These are phyloP conservation scores for Posidonia oceanica DNA, from an alignment of 116 monocot genomes.

Conservation along the genomic window DNA sequence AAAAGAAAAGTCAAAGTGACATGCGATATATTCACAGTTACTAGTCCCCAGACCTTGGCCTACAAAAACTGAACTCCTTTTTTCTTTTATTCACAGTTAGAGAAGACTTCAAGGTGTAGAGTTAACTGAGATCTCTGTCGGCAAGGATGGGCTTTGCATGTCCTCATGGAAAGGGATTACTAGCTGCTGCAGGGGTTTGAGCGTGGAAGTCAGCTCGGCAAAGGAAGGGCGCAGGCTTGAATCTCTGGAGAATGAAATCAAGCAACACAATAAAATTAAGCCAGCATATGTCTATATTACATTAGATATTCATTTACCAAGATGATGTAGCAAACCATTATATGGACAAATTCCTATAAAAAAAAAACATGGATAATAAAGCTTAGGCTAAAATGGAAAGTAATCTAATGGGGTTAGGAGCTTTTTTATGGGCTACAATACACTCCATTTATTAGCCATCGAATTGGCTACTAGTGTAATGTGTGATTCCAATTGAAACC, in stretches of 20 bases:
- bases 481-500: too few species aligned
- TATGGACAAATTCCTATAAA: background rate
- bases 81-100: slow-evolving; percentile 15
- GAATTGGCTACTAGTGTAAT: too few species aligned
- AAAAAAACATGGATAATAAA: background rate
- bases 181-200: slow-evolving; percentile 67
- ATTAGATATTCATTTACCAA: background rate
- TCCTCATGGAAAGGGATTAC: slow-evolving; percentile 46
- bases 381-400: background rate
- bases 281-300: background rate
- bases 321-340: background rate
- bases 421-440: too few species aligned
- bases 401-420: too few species aligned
- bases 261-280: background rate
- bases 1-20: background rate
- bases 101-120: slow-evolving; percentile 38
- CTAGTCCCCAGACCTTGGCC: background rate
- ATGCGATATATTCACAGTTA: slow-evolving; percentile 15
- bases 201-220: slow-evolving; percentile 47
- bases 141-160: slow-evolving; percentile 23
- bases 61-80: background rate
- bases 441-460: background rate
- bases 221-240: slow-evolving; percentile 92
- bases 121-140: slow-evolving; percentile 55
- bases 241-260: slow-evolving; percentile 42